Percentiles rank a stretch among this genome's conserved stretches.
Evolutionary conservation across 192 early-diverging fungal species (phyloP).

Genomic region (Umbelopsis sp.): DNA sequence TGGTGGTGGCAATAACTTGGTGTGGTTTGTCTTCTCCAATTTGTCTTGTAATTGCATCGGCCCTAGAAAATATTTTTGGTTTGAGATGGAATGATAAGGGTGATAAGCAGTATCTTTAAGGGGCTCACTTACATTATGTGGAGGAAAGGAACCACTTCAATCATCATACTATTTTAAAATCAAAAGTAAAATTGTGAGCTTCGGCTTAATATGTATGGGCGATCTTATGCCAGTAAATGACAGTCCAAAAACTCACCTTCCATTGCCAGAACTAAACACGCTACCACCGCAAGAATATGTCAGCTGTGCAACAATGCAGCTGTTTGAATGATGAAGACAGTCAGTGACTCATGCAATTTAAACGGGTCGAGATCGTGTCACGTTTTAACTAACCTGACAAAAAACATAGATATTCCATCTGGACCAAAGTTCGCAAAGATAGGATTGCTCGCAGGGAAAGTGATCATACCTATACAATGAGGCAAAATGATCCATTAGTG

Average conservation of each 20-base stretch:
- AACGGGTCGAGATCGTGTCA: neutral
- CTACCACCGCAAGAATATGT: slow-evolving; percentile 83
- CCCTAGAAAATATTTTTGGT: slow-evolving; percentile 40
- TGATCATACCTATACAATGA: slow-evolving; percentile 67
- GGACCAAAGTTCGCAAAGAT: slow-evolving; percentile 74
- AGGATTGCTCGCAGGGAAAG: slow-evolving; percentile 81
- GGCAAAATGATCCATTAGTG: slow-evolving; percentile 20
- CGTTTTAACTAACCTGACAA: slow-evolving; percentile 64
- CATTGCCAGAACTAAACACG: slow-evolving; percentile 89
- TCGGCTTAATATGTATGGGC: neutral
- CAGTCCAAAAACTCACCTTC: slow-evolving; percentile 71
- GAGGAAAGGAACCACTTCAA: slow-evolving; percentile 54
- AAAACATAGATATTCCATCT: slow-evolving; percentile 94
- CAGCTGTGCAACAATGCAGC: slow-evolving; percentile 68
- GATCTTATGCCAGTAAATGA: neutral
- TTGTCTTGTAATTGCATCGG: slow-evolving; percentile 61
- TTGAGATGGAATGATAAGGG: slow-evolving; percentile 1
- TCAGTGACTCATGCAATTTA: neutral
- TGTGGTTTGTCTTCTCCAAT: slow-evolving; percentile 65
- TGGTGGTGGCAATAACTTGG: slow-evolving; percentile 84
- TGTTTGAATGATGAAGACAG: slow-evolving; percentile 18
- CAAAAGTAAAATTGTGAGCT: neutral
- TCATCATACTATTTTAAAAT: slow-evolving; percentile 55
- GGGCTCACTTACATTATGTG: slow-evolving; percentile 40
- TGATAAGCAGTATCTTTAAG: neutral